phyloP scores from a whole-genome alignment of 2,329 filamentous ascomycete genomes.

The Coniosporium tulheliwenetii region DNA sequence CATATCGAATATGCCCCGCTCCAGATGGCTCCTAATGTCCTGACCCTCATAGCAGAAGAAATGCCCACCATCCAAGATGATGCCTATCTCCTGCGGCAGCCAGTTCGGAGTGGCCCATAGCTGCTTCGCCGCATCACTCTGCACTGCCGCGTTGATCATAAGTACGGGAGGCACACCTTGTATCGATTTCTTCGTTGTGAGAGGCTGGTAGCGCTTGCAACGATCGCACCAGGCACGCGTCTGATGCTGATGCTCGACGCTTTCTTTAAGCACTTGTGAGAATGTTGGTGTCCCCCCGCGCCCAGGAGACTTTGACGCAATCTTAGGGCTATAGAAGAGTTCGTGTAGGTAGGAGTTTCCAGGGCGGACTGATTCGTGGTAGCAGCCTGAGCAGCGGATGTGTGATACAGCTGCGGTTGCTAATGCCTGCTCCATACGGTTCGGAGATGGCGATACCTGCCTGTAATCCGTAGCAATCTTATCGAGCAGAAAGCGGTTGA shows the following conservation, averaged over 20 bases:
- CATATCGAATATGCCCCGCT: conserved; percentile 65
- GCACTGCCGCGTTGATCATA: conserved; percentile 68
- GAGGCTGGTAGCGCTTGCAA: conserved; percentile 80
- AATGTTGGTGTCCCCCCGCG: conserved; percentile 36
- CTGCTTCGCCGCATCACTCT: conserved; percentile 56
- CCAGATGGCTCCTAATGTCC: conserved; percentile 65
- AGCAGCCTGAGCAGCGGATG: conserved; percentile 76
- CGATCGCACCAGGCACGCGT: conserved; percentile 86
- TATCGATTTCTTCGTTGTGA: conserved; percentile 72
- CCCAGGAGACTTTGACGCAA: too few relatives aligned
- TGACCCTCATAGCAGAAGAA: conserved; percentile 92
- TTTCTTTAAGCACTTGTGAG: conserved; percentile 81
- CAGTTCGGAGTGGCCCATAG: conserved; percentile 84
- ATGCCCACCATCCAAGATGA: conserved; percentile 80
- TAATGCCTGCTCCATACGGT: conserved; percentile 56
- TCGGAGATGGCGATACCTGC: conserved; percentile 44
- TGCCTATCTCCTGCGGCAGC: conserved; percentile 84
- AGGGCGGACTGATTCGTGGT: conserved; percentile 68
- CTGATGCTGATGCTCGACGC: conserved; percentile 76
- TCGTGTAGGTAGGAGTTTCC: conserved; percentile 75
- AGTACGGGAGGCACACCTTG: conserved; percentile 71
- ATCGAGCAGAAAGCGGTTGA: conserved; percentile 74
- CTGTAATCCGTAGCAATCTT: conserved; percentile 65
- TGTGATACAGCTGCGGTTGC: conserved; percentile 55
- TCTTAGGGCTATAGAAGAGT: conserved; percentile 56